A percentile compares a stretch with the other conserved stretches of the same genome.
These are phyloP conservation scores for Salix udensis DNA, from an alignment of 345 rosid species.

Conservation along the genomic window DNA sequence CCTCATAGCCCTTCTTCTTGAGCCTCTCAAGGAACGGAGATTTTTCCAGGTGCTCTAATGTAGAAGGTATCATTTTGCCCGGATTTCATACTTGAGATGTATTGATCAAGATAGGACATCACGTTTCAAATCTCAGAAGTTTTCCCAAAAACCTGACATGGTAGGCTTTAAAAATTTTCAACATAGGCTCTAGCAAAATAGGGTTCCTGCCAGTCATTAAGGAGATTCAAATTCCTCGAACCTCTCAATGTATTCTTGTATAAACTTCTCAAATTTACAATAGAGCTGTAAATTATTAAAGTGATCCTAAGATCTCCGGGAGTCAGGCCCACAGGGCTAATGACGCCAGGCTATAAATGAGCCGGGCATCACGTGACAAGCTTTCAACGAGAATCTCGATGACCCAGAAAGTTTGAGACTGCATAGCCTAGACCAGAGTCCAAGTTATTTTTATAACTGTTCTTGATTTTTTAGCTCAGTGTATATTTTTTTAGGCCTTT, in stretches of 20 bases:
- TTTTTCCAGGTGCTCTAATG: slow-evolving; percentile 91
- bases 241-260: no score
- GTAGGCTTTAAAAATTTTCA: no score
- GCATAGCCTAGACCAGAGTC: not conserved
- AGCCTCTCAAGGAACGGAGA: slow-evolving; percentile 98
- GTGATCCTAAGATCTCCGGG: no score
- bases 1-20: slow-evolving; percentile 92
- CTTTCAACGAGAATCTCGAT: not conserved
- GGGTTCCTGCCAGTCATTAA: no score
- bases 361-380: not conserved
- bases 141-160: slow-evolving; percentile 43
- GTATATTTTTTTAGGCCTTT: no score
- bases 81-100: slow-evolving; percentile 86
- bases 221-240: no score
- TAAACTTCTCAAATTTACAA: no score
- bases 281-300: no score
- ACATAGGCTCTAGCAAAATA: no score
- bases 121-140: slow-evolving; percentile 92
- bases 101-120: slow-evolving; percentile 58
- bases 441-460: no score
- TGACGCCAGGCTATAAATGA: not conserved
- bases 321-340: not conserved
- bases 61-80: slow-evolving; percentile 88
- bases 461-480: no score
- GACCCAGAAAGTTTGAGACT: not conserved